Conservation (phyloP, 495 filamentous ascomycete genomes). For the Antarctomyces pellizariae region DNA sequence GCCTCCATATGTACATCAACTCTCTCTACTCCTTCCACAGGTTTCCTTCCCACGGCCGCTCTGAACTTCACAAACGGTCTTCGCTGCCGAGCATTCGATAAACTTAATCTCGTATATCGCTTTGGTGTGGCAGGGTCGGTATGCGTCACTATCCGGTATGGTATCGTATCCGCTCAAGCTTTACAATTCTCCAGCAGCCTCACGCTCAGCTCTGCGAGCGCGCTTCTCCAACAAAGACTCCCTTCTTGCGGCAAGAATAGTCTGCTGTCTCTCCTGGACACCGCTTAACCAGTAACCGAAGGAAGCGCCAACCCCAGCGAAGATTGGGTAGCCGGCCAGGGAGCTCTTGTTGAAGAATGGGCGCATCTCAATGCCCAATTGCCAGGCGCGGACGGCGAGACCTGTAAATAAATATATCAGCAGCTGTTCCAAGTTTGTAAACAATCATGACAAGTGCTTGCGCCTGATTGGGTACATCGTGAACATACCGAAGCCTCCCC, state of each 20-base stretch:
- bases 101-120: no score
- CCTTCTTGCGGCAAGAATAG: constrained; percentile 51
- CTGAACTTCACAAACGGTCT: no score
- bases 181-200: constrained; percentile 13
- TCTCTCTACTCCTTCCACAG: no score
- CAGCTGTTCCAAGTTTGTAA: no score
- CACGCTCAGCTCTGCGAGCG: constrained; percentile 42
- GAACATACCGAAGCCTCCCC: constrained; percentile 80
- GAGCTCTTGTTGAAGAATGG: constrained; percentile 59
- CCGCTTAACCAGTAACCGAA: constrained; percentile 94
- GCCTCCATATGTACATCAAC: no score
- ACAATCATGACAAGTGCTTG: no score
- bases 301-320: constrained; percentile 56
- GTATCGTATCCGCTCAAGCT: neutral
- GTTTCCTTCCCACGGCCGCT: no score
- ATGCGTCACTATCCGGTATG: no score
- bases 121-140: no score
- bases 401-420: constrained; percentile 24
- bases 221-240: constrained; percentile 70
- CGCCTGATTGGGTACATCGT: constrained; percentile 4
- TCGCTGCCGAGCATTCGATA: no score
- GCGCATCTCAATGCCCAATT: constrained; percentile 95
- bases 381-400: constrained; percentile 75
- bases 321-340: constrained; percentile 82
- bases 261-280: constrained; percentile 55